Evolutionary conservation across 1,284 basidiomycete species (phyloP).

Genomic region (Sutorius eximius): DNA sequence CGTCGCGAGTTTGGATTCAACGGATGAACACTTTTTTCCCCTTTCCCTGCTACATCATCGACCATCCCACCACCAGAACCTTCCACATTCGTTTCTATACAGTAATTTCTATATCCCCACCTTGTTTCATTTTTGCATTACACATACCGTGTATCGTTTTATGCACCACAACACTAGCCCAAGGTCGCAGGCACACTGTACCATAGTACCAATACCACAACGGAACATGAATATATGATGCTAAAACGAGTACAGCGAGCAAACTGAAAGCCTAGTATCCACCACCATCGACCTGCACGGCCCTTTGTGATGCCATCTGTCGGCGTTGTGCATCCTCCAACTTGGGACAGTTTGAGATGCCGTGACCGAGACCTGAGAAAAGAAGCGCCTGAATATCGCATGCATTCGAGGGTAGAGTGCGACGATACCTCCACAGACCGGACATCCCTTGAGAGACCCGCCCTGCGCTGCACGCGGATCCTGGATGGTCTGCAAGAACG

Average conservation of each 20-base stretch:
- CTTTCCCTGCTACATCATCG: neutral
- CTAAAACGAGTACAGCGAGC: neutral
- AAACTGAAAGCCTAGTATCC: constrained; percentile 34
- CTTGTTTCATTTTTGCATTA: constrained; percentile 1
- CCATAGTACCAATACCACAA: constrained; percentile 6
- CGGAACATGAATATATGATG: neutral
- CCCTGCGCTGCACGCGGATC: constrained; percentile 85
- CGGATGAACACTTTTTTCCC: constrained; percentile 10
- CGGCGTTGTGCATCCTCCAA: constrained; percentile 90
- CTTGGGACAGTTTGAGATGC: constrained; percentile 93
- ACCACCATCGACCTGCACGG: constrained; percentile 62
- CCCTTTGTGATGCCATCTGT: constrained; percentile 82
- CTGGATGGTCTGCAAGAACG: constrained; percentile 90
- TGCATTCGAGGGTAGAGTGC: neutral
- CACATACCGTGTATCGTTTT: constrained; percentile 12
- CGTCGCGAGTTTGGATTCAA: constrained; percentile 24
- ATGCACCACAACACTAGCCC: neutral
- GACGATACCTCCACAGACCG: constrained; percentile 87
- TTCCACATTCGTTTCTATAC: neutral
- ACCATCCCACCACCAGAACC: neutral
- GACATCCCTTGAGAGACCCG: constrained; percentile 82
- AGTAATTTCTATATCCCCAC: neutral
- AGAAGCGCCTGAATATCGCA: constrained; percentile 2
- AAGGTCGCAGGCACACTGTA: constrained; percentile 10
- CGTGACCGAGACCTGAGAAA: constrained; percentile 81